These are phyloP conservation scores for Digitaria exilis DNA, from an alignment of 202 grass and related monocot genomes.

Conservation along the genomic window DNA sequence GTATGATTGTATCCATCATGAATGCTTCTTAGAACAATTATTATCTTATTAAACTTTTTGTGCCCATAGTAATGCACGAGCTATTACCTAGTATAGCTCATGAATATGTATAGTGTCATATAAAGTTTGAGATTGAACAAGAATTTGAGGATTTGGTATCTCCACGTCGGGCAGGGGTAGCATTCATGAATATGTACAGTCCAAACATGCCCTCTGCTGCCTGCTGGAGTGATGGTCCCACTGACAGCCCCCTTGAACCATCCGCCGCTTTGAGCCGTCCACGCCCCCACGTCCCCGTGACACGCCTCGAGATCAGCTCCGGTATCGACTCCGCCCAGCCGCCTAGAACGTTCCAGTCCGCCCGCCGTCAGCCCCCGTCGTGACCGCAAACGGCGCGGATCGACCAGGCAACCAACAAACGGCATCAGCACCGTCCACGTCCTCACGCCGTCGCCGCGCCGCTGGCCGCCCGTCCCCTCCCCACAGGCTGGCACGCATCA, in stretches of 20 bases:
- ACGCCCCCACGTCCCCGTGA: not conserved
- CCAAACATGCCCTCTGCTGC: too few species aligned
- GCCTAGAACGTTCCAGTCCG: constrained; percentile 29
- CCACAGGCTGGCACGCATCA: constrained; percentile 63
- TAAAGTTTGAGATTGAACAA: too few species aligned
- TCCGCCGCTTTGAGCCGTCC: constrained; percentile 35
- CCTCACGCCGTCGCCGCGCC: not conserved
- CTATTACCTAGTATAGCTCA: too few species aligned
- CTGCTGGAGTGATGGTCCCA: too few species aligned
- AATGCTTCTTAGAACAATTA: too few species aligned
- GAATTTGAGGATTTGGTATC: too few species aligned
- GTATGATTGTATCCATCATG: too few species aligned
- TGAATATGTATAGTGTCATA: too few species aligned
- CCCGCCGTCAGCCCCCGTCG: not conserved
- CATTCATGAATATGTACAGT: too few species aligned
- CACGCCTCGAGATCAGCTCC: constrained; percentile 35
- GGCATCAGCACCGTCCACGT: constrained; percentile 6
- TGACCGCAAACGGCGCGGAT: constrained; percentile 6
- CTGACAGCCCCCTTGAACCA: not conserved
- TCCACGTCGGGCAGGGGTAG: too few species aligned
- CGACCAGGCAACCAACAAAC: not conserved
- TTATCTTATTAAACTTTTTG: too few species aligned
- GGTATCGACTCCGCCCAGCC: not conserved
- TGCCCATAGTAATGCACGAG: too few species aligned
- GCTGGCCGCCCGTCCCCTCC: not conserved